Evolutionary conservation across 2,329 filamentous ascomycete genomes (phyloP), one percentile per base, ranked within the genome.

Genomic region (Akanthomyces dipterigenus): DNA sequence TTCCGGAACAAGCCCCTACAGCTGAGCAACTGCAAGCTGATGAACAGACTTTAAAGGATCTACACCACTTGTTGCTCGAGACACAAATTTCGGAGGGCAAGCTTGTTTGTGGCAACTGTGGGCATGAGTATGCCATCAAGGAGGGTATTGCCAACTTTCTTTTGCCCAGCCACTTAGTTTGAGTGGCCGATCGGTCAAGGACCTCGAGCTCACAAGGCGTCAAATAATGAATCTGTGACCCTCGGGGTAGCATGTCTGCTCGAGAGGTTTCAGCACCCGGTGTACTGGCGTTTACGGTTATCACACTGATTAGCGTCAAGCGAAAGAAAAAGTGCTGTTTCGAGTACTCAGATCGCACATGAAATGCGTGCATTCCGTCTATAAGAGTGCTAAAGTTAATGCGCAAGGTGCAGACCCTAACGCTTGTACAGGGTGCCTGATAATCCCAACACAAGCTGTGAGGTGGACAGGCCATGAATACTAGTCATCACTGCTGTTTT

Each of bases 91-190:
- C 86, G 42, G 90, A 93, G 76, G 95, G 95, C 3, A 93, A 90
- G 76, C 81, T 99, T 65, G 89, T 93, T 5, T 99, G 95, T 73
- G 92, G 85, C 53, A 90, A 89, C 75, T 99, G 95, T 72, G 91
- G 90, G 53, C 93, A 98, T 72, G 91, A 96, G 78, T 99, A 98
- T 75, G 87, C 87, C 63, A 88, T 99, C 65, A 93, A 95, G 72
- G 93, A 99, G 76, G 95, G 95, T 5, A 96, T 98, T 73, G 91
- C 92, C 63, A 98, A 98, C 75, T 99, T 99, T 70, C 77, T 99
- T 71, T 77, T 99, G 67, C 95, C 95, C 14, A 95, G 89, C 69
- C 95, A 99, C 78, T 77, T 99, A 75, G 95, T 93, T 51, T 86
- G 72, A 76, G 28, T 14, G 11, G 42, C 40, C 34, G 31, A 26